Evolutionary conservation across 768 basidiomycete species (phyloP).

Genomic region (Fibroporia radiculosa): DNA sequence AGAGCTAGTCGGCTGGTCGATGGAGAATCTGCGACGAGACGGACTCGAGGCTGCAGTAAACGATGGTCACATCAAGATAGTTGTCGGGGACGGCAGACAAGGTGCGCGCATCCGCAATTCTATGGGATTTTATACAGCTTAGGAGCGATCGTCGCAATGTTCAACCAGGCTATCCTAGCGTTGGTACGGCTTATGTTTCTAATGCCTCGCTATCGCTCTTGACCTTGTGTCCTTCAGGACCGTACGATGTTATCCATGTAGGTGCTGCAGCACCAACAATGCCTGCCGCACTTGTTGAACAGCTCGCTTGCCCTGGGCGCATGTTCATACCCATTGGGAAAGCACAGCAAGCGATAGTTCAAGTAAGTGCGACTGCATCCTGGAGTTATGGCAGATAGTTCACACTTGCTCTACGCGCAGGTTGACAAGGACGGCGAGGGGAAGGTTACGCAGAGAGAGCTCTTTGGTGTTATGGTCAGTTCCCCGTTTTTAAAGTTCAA

Average conservation of each 20-base stretch:
- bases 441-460: slow-evolving; percentile 46
- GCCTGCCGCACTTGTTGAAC: slow-evolving; percentile 66
- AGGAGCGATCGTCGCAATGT: no score
- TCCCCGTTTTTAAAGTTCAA: not conserved
- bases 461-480: slow-evolving; percentile 79
- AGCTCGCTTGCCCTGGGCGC: slow-evolving; percentile 65
- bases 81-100: slow-evolving; percentile 74
- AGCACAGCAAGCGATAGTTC: slow-evolving; percentile 47
- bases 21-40: slow-evolving; percentile 59
- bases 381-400: not conserved
- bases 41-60: slow-evolving; percentile 51
- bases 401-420: slow-evolving; percentile 23
- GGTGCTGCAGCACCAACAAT: slow-evolving; percentile 82
- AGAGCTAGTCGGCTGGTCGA: slow-evolving; percentile 65
- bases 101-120: slow-evolving; percentile 41
- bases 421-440: slow-evolving; percentile 76
- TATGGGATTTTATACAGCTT: no score
- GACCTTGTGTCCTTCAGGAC: slow-evolving; percentile 13
- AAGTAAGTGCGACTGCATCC: slow-evolving; percentile 3
- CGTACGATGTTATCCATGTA: slow-evolving; percentile 73
- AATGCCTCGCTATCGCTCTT: no score
- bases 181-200: no score
- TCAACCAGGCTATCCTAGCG: not conserved
- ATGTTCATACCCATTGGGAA: slow-evolving; percentile 93
- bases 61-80: slow-evolving; percentile 47